Conservation (phyloP, 768 basidiomycete species). For the Scleroderma citrinum region DNA sequence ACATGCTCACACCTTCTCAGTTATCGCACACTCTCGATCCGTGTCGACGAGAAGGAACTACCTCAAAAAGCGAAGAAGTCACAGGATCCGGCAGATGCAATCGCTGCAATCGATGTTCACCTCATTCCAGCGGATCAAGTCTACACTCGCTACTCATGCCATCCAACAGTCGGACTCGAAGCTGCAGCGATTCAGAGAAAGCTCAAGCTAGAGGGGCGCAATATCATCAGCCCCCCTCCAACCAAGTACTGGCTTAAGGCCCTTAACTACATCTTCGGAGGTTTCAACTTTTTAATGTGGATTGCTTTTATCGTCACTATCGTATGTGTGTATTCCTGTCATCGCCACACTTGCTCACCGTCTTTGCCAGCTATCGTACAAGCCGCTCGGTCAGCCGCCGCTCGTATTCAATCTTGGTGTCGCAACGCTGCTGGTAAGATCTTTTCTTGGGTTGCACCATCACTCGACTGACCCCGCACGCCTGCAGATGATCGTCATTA, state of each 20-base stretch:
- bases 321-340: conserved; percentile 21
- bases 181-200: conserved; percentile 35
- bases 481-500: conserved; percentile 36
- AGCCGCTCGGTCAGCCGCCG: conserved; percentile 43
- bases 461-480: conserved; percentile 4
- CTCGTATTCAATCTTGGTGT: conserved; percentile 43
- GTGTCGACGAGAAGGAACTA: conserved; percentile 29
- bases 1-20: conserved; percentile 10
- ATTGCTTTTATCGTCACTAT: conserved; percentile 45
- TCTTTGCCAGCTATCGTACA: conserved; percentile 41
- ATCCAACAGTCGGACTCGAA: conserved; percentile 43
- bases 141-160: conserved; percentile 38
- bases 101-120: conserved; percentile 47
- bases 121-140: conserved; percentile 36
- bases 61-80: conserved; percentile 14
- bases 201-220: conserved; percentile 35
- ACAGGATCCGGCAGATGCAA: conserved; percentile 32
- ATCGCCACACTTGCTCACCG: conserved; percentile 4
- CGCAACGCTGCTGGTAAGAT: conserved; percentile 42
- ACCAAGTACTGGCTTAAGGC: conserved; percentile 45
- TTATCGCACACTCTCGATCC: conserved; percentile 43
- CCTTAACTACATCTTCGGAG: conserved; percentile 49
- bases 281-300: conserved; percentile 54
- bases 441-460: conserved; percentile 11
- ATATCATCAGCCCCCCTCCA: conserved; percentile 44